Base-by-base conservation (phyloP, 1,139 yeast species). In the Blastobotrys buckinghamii region DNA sequence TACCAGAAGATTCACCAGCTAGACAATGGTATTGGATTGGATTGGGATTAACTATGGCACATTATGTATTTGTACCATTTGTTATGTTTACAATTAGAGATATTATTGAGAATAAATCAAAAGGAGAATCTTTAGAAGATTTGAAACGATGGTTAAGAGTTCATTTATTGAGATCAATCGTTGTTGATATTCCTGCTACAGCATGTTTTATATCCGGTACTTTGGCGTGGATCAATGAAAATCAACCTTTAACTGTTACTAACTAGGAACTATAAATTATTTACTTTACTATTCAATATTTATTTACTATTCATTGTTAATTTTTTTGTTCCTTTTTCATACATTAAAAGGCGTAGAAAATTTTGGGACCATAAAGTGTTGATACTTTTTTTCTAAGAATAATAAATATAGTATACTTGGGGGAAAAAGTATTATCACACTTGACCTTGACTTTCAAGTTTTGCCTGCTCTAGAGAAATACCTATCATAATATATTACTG, bases 1-100 rank as follows among this genome's bases (percentile, higher is more conserved):
- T 45, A 7, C 26, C 24, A 19, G 39, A 39, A 8, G 16, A 27
- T 4, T 39, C 42, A 20, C 19, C n/a, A n/a, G 43, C 48, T 8
- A 17, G 48, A 29, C 48, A 39, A 26, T 45, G 48, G 48, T 45
- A 39, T 16, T 39, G 44, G 44, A 2, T 45, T 4, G 48, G 48
- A 19, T 24, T 39, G 7, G 48, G 48, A 17, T 26, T 45, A n/a
- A 39, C 48, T 10, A 12, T 39, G 12, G 37, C 48, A 7, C 48
- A 45, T 32, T 45, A 27, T 27, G 26, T 45, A 24, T 45, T 45
- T 39, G 40, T 45, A 10, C 48, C 48, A 34, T 34, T 45, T 19
- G 35, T 45, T 13, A 39, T 39, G 39, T 45, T 24, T 26, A 27
- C 48, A 10, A n/a, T 45, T 12, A 32, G 44, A 13, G 48, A 39